Evolutionary conservation across 805 yeast species (phyloP), one percentile per base, ranked within the genome.

Genomic region (Saturnispora hagleri): DNA sequence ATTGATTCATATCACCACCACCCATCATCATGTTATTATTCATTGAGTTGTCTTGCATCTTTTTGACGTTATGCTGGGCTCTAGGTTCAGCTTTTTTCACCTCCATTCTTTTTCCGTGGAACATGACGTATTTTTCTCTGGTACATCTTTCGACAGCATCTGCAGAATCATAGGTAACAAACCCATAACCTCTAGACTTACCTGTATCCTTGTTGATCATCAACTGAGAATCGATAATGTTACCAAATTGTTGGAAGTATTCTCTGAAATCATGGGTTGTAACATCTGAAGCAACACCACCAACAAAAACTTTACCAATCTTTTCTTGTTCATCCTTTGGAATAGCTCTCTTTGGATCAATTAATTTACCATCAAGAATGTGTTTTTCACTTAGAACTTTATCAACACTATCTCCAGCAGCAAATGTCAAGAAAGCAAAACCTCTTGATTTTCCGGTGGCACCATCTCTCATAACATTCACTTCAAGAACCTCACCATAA

Each of bases 191-290:
- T 72, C 98, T 80, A 2, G 97, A 89, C 63, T 95, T 81, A 54
- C 98, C 97, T 4, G 97, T 87, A 67, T 90, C 97, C 69, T 91
- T 93, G 69, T 91, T 97, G 59, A 91, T 79, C 99, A 91, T 91
- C 59, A 91, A 78, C 70, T 90, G 97, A 48, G 97, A 96, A 69
- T 93, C 98, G 60, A 91, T 86, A 53, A 91, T 90, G 42, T 81
- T 80, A 60, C 97, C 98, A 68, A 84, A 91, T 69, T 84, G 84
- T 51, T 86, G 79, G 64, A 91, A 91, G 68, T 86, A 89, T 48
- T 79, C 82, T 66, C 84, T 84, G 69, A 91, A 93, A 58, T 90
- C 97, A 57, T 79, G 79, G 60, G 95, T 97, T 56, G 89, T 89
- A 49, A 90, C 96, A 64, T 88, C 91, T 20, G 95, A 87, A 50